These are phyloP conservation scores for Pichia deserticola DNA, from an alignment of 805 yeast genomes.

Conservation along the genomic window DNA sequence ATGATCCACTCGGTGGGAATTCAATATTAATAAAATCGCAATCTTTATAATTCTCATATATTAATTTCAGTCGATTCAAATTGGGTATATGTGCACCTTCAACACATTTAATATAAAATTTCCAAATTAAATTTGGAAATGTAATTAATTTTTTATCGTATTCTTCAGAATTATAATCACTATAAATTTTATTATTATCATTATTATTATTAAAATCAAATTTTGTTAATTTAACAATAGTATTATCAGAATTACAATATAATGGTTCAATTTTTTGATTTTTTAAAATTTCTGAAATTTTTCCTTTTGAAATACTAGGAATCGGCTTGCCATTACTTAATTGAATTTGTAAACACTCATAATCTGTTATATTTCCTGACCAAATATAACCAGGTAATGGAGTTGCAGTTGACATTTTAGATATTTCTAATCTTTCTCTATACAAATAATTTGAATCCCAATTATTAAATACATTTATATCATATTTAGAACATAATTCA, in stretches of 20 bases:
- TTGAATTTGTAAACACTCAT: conserved; percentile 34
- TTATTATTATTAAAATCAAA: conserved; percentile 22
- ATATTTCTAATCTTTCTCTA: conserved; percentile 76
- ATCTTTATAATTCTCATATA: conserved; percentile 15
- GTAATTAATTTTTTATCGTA: conserved; percentile 32
- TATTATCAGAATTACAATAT: conserved; percentile 45
- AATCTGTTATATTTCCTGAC: conserved; percentile 80
- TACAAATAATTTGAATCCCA: conserved; percentile 66
- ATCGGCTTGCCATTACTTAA: conserved; percentile 13
- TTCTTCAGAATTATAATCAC: conserved; percentile 8
- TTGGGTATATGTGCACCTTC: conserved; percentile 52
- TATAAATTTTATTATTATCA: no score
- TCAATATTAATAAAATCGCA: conserved; percentile 32
- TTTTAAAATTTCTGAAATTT: not conserved
- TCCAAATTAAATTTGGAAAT: conserved; percentile 49
- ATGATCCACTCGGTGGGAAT: conserved; percentile 81
- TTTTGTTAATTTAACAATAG: conserved; percentile 37
- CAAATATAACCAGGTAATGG: conserved; percentile 48
- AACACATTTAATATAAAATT: conserved; percentile 48
- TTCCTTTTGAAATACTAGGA: not conserved
- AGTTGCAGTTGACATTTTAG: conserved; percentile 78
- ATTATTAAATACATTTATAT: conserved; percentile 38
- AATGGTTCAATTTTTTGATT: conserved; percentile 23
- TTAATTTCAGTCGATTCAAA: conserved; percentile 28
- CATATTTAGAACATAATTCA: conserved; percentile 29